Evolutionary conservation across 805 yeast species (phyloP), one percentile per base, ranked within the genome.

Genomic region (Lachancea quebecensis): DNA sequence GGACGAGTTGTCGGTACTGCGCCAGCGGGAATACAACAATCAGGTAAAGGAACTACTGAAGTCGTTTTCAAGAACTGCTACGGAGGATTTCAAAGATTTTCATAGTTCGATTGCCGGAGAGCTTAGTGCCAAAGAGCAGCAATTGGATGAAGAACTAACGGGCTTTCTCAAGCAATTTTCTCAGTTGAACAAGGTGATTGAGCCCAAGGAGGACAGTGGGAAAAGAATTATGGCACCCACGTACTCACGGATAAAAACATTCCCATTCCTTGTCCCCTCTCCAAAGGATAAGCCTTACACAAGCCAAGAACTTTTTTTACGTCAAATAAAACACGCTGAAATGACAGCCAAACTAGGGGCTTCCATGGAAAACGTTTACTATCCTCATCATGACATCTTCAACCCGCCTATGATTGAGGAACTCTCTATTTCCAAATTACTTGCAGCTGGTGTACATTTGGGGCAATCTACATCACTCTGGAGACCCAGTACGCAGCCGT

Each of bases 371-470:
- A 72, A 78, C 47, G 81, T 85, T 6, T 88, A 86, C 60, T 65
- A 68, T 43, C 95, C 96, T 14, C 80, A 81, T 58, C 71, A 75
- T 49, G 85, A 85, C 49, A 70, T 82, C 28, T 69, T 71, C 38
- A 66, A 71, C 18, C 95, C 96, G 14, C 69, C 75, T 31, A 55
- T 70, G 11, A 69, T 79, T 17, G 65, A 74, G 17, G 78, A 85
- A 46, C 61, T 86, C 10, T 74, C 91, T 2, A 70, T 89, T 32
- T 70, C 87, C 28, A 79, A 79, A 46, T 72, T 93, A 43, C 64
- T 91, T 65, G 91, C 96, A 3, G 87, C 97, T 0, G 97, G 96
- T 42, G 91, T 91, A 38, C 99, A 93, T 65, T 70, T 93, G 54
- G 99, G 99, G 27, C 97, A 91, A 56, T 76, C 95, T n/a, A 82